A percentile compares a stretch with the other conserved stretches of the same genome.
Conservation (phyloP, 2,329 filamentous ascomycete genomes). For the Claviceps africana region DNA sequence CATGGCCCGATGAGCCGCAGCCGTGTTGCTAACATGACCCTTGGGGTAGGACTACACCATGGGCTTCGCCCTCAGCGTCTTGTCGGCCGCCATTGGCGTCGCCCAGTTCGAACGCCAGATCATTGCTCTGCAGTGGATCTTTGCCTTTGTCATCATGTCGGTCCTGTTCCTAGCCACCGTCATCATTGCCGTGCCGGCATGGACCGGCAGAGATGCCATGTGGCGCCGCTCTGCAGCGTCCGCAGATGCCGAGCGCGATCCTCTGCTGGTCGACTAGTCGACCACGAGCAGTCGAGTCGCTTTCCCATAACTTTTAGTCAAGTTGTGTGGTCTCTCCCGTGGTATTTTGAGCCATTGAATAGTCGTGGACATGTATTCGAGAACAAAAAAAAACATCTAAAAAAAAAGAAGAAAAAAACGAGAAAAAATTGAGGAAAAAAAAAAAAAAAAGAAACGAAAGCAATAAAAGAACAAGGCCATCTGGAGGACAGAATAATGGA, state of each 20-base stretch:
- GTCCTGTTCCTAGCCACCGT: conserved; percentile 57
- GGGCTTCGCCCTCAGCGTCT: conserved; percentile 62
- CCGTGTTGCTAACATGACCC: background rate
- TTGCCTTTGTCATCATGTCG: conserved; percentile 71
- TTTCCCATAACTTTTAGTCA: background rate
- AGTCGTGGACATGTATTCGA: too few species aligned
- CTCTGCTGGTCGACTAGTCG: conserved; percentile 37
- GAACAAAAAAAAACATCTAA: too few species aligned
- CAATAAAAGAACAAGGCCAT: too few species aligned
- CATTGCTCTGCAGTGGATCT: conserved; percentile 82
- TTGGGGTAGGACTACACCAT: conserved; percentile 51
- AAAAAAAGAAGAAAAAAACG: too few species aligned
- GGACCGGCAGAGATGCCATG: conserved; percentile 42
- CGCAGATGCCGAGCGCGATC: conserved; percentile 44
- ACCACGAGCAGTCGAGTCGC: background rate
- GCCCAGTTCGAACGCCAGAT: conserved; percentile 60
- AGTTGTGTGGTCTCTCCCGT: too few species aligned
- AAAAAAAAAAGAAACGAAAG: too few species aligned
- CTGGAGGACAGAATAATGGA: background rate
- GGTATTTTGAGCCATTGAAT: background rate
- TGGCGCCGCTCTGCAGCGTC: conserved; percentile 29
- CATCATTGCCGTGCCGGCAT: conserved; percentile 47
- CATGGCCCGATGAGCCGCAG: too few species aligned
- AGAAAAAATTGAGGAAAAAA: too few species aligned
- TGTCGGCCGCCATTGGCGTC: conserved; percentile 62